A percentile compares a stretch with the other conserved stretches of the same genome.
phyloP scores from a whole-genome alignment of 2,329 filamentous ascomycete genomes.

The Salinomyces thailandicus region DNA sequence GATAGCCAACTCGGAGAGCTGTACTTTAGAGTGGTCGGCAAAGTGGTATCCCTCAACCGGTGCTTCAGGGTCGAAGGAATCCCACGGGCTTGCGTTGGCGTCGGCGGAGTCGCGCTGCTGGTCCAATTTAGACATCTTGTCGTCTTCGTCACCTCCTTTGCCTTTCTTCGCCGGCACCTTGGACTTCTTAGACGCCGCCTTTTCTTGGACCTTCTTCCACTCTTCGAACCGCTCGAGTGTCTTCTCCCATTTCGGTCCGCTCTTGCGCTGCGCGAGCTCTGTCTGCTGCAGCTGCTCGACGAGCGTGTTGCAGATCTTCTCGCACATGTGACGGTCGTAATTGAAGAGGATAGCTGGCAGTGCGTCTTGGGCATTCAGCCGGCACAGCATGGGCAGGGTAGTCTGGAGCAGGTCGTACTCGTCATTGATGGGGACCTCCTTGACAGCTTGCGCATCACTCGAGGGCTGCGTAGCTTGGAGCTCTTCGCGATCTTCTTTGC shows the following conservation, averaged over 20 bases:
- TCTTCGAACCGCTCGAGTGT: slow-evolving; percentile 49
- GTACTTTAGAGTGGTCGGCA: slow-evolving; percentile 50
- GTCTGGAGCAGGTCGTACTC: slow-evolving; percentile 29
- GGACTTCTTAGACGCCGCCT: slow-evolving; percentile 26
- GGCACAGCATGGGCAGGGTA: slow-evolving; percentile 48
- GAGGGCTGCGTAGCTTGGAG: slow-evolving; percentile 14
- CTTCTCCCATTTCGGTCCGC: slow-evolving; percentile 49
- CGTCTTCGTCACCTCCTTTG: slow-evolving; percentile 33
- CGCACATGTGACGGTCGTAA: slow-evolving; percentile 58
- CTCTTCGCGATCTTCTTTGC: slow-evolving; percentile 13
- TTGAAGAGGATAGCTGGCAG: slow-evolving; percentile 69
- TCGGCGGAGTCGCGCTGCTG: slow-evolving; percentile 46
- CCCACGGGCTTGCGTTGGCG: slow-evolving; percentile 47
- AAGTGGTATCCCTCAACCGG: slow-evolving; percentile 57
- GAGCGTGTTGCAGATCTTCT: slow-evolving; percentile 45
- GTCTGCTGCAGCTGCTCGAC: slow-evolving; percentile 43
- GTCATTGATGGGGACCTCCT: slow-evolving; percentile 6
- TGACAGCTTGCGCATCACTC: slow-evolving; percentile 7
- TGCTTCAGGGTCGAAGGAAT: slow-evolving; percentile 56
- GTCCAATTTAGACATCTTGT: slow-evolving; percentile 46
- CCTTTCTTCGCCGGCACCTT: slow-evolving; percentile 30
- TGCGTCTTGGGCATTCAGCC: slow-evolving; percentile 52
- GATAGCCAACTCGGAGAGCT: slow-evolving; percentile 47
- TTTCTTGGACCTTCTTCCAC: slow-evolving; percentile 42
- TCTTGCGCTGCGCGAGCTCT: slow-evolving; percentile 48